These are phyloP conservation scores for Cryphonectria parasitica DNA, from an alignment of 2,329 filamentous ascomycete species.

Conservation along the genomic window DNA sequence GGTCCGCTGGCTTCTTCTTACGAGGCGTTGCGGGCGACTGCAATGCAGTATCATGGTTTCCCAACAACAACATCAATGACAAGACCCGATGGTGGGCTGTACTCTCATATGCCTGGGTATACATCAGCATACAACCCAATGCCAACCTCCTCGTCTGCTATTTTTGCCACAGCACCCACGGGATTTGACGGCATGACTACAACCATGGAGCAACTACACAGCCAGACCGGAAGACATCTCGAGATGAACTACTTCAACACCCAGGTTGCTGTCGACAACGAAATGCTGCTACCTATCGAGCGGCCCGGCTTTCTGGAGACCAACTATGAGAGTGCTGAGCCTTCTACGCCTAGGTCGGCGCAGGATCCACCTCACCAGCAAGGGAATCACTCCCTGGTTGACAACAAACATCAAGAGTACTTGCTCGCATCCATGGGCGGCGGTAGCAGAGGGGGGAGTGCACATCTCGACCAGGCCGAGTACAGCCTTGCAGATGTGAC, in stretches of 20 bases:
- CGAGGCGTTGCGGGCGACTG: too few relatives aligned
- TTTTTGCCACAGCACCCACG: not conserved
- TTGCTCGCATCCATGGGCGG: not conserved
- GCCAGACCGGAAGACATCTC: not conserved
- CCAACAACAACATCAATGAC: not conserved
- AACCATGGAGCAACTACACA: not conserved
- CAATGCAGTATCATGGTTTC: slow-evolving; percentile 11
- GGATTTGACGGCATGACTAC: slow-evolving; percentile 5
- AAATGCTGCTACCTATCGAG: not conserved
- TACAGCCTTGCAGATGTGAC: slow-evolving; percentile 31
- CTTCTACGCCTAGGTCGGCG: slow-evolving; percentile 18
- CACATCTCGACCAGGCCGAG: slow-evolving; percentile 1
- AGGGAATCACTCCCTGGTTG: not conserved
- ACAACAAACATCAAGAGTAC: slow-evolving; percentile 11
- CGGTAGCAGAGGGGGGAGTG: not conserved
- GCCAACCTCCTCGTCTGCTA: not conserved
- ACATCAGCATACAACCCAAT: not conserved
- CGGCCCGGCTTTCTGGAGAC: not conserved
- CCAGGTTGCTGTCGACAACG: not conserved
- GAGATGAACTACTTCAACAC: slow-evolving; percentile 6
- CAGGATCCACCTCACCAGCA: not conserved
- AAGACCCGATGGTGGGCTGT: slow-evolving; percentile 2
- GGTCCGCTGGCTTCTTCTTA: not conserved
- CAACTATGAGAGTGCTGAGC: slow-evolving; percentile 8
- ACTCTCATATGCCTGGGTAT: slow-evolving; percentile 2